Evolutionary conservation across 148 eudicot species (phyloP), one percentile per base, ranked within the genome.

Genomic region (Talinum fruticosum): DNA sequence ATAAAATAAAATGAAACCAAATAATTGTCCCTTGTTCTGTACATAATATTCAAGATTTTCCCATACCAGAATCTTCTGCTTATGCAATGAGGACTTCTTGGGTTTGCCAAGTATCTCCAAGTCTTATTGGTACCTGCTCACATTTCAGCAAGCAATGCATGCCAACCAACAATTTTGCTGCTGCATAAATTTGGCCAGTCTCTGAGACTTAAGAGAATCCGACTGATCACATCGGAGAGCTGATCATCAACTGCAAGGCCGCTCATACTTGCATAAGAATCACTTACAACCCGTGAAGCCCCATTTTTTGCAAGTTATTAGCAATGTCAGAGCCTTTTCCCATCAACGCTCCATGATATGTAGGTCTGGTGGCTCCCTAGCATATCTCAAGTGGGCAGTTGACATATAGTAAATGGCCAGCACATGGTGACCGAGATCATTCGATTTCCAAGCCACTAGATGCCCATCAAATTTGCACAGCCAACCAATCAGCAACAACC

Each of bases 401-500:
- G 32, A 70, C 61, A 10, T 29, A 59, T 59, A 29, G 64, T 24
- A 0, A 59, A 23, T 59, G 64, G 26, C 28, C 64, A 59, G 28
- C 64, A 59, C 26, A 6, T 23, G n/a, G n/a, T 15, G 28, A 23
- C 64, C 34, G 28, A 61, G 75, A 62, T 38, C 16, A 70, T 34
- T 44, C 65, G 1, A 62, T 65, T 49, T 65, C 79, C 45, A 28
- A 72, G 33, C 21, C 30, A 23, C 64, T 59, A 23, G 19, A 33
- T 71, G 29, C 23, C 69, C 34, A 15, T 23, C 35, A 78, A 45
- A 71, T 21, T 16, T 28, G 54, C 54, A 71, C 10, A 21, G 28
- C 28, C 66, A 57, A 71, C 71, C 76, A 76, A 75, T 80, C 72
- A 88, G 80, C 90, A 89, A 76, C 90, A 89, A 30, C 93, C 87